These are phyloP conservation scores for Arthrobotrys musiformis DNA, from an alignment of 2,329 filamentous ascomycete genomes.

Conservation along the genomic window DNA sequence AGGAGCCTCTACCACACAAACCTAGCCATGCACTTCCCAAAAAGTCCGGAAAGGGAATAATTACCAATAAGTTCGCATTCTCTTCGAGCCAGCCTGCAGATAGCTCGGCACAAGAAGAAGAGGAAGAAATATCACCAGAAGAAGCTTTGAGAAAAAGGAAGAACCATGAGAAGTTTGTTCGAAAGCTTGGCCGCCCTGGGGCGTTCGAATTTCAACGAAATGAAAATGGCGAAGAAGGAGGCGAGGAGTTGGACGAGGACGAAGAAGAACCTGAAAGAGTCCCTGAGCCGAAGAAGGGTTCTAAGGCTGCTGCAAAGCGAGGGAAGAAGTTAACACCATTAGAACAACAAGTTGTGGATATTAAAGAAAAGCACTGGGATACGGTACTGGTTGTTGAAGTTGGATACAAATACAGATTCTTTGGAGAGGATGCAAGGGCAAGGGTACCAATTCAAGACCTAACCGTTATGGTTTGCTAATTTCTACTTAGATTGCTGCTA, in stretches of 20 bases:
- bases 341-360: constrained; percentile 91
- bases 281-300: constrained; percentile 65
- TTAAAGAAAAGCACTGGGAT: constrained; percentile 90
- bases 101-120: not conserved
- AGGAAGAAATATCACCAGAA: constrained; percentile 23
- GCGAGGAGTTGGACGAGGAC: constrained; percentile 67
- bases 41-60: constrained; percentile 40
- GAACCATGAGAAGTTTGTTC: constrained; percentile 45
- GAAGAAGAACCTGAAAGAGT: constrained; percentile 63
- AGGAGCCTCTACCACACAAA: constrained; percentile 36
- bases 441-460: constrained; percentile 61
- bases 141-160: constrained; percentile 35
- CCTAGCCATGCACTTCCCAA: not conserved
- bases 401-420: constrained; percentile 97
- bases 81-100: constrained; percentile 29
- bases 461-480: not conserved
- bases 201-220: constrained; percentile 59
- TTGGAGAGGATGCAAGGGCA: constrained; percentile 86
- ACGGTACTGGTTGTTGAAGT: constrained; percentile 92
- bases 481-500: constrained; percentile 70
- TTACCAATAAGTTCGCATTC: constrained; percentile 39
- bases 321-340: constrained; percentile 90
- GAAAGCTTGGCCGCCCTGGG: constrained; percentile 35
- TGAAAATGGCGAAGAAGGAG: constrained; percentile 45
- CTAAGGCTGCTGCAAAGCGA: constrained; percentile 69